These are phyloP conservation scores for Hypoxylon sp. DNA, from an alignment of 2,329 filamentous ascomycete species.

Conservation along the genomic window DNA sequence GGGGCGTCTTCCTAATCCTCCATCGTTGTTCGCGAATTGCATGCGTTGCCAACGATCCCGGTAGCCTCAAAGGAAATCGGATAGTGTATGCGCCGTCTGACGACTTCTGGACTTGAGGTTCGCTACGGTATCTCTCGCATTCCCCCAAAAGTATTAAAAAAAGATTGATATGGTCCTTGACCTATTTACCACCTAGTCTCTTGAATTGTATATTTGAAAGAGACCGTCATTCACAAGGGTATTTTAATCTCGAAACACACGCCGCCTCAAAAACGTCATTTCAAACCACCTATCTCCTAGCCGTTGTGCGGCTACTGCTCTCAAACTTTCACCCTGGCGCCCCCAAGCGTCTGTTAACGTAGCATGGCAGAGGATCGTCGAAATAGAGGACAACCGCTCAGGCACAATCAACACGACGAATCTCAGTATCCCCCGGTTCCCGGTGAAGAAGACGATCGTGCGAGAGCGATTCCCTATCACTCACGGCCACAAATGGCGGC, in stretches of 20 bases:
- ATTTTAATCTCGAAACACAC: conserved; percentile 25
- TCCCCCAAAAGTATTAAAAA: conserved; percentile 10
- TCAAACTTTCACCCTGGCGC: conserved; percentile 51
- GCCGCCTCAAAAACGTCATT: conserved; percentile 34
- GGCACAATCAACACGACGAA: conserved; percentile 58
- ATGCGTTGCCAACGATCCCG: conserved; percentile 20
- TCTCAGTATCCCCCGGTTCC: conserved; percentile 61
- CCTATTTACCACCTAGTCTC: conserved; percentile 15
- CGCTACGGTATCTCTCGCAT: conserved; percentile 18
- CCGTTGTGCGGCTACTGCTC: conserved; percentile 47
- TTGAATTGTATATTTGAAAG: conserved; percentile 25
- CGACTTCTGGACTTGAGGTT: conserved; percentile 19
- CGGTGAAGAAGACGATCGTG: conserved; percentile 60
- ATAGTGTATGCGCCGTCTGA: conserved; percentile 24
- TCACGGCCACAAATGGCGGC: conserved; percentile 60
- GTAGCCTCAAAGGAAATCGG: conserved; percentile 23
- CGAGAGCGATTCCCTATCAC: conserved; percentile 53
- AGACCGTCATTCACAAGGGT: conserved; percentile 22
- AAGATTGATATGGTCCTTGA: conserved; percentile 31
- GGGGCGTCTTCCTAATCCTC: conserved; percentile 22
- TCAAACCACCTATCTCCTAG: conserved; percentile 33
- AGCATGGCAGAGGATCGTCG: conserved; percentile 60
- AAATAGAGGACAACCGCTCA: conserved; percentile 55
- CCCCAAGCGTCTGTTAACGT: conserved; percentile 51
- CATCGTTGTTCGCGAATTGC: conserved; percentile 18